Base-by-base conservation (phyloP, 257 asterid genomes). In the Solanum tarapatanum region DNA sequence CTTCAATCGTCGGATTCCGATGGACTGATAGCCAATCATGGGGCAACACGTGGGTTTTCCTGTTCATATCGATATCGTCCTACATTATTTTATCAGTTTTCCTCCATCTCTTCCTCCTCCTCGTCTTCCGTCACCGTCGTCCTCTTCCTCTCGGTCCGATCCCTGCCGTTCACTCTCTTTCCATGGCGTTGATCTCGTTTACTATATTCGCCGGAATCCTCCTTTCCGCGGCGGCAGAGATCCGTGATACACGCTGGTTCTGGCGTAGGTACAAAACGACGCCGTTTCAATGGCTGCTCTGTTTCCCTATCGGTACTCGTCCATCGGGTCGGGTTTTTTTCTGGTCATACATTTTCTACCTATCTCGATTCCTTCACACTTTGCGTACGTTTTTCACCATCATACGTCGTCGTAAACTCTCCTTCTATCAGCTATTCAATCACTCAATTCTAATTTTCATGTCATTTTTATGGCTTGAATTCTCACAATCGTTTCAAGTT, bases 241-340 rank as follows among this genome's bases (percentile, higher is more conserved):
- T 96, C 90, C 96, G 95, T 16, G 98, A 95, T 83, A 88, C 96
- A 68, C 96, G 99, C 36, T 95, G 98, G 98, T 89, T 90, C 90
- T 95, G 98, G 98, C 90, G 94, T 4, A 90, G 98, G 30, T 89
- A 92, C n/a, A 91, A 92, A 32, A 95, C 94, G 73, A 95, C 98
- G 6, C 88, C 99, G 0, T 87, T 93, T 64, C 97, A 96, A 84
- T 96, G 99, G 99, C 93, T 95, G 70, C 92, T 96, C 82, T 96
- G 99, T 72, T 95, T 96, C 85, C 98, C 98, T 0, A 86, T 96
- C 0, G 98, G 99, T 32, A 96, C 97, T 1, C 99, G 99, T 75
- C 97, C 99, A 83, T 93, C 98, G 0, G 98, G 98, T 7, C 95
- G 98, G 89, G 99, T 96, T 0, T 96, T 96, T 94, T 95, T 96